phyloP scores from a whole-genome alignment of 208 protist genomes.

The Leishmania tarentolae region DNA sequence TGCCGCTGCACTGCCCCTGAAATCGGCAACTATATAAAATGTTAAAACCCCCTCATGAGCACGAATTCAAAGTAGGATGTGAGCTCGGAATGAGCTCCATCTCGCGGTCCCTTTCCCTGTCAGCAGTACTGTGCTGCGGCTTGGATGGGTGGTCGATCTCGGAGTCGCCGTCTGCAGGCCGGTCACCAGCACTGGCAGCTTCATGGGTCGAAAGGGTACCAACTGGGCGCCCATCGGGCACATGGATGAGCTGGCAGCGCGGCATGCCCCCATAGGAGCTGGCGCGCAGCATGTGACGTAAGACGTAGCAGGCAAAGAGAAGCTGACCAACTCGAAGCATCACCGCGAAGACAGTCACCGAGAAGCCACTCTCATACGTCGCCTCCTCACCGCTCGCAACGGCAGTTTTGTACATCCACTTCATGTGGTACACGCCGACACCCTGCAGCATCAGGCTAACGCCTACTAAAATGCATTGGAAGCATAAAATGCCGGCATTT shows the following conservation, averaged over 20 bases:
- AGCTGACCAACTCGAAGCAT: neutral
- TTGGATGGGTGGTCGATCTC: neutral
- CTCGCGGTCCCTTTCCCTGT: neutral
- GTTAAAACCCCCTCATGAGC: neutral
- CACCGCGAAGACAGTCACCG: neutral
- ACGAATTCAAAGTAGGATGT: too few species aligned
- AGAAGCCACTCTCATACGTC: neutral
- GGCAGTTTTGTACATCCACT: neutral
- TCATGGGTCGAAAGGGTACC: neutral
- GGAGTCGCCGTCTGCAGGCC: neutral
- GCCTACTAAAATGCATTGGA: neutral
- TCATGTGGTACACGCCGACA: slow-evolving; percentile 3
- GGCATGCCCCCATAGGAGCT: neutral
- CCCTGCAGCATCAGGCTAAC: neutral
- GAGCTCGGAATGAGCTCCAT: neutral
- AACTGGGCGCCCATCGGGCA: neutral
- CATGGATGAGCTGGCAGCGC: slow-evolving; percentile 3
- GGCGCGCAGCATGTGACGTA: neutral
- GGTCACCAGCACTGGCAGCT: neutral
- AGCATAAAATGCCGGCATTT: neutral
- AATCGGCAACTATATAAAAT: too few species aligned
- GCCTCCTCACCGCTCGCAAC: neutral
- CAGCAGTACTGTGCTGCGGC: too few species aligned
- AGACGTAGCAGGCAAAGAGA: neutral
- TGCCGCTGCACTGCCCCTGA: neutral